Base-by-base conservation (phyloP, 2,329 filamentous ascomycete species). In the Scorias spongiosa region DNA sequence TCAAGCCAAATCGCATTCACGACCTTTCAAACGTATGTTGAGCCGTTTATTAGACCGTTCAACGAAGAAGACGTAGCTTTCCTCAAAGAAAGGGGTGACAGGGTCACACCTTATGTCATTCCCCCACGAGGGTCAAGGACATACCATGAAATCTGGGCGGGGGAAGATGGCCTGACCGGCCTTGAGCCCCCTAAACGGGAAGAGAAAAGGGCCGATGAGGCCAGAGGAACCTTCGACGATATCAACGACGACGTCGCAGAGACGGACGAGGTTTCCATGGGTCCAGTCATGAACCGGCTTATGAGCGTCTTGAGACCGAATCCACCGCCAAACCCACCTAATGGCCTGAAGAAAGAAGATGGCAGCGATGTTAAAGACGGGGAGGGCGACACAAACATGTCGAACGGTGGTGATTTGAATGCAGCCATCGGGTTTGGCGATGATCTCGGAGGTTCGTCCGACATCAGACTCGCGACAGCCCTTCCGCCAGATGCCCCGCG, bases 1-100 rank as follows among this genome's bases (percentile, higher is more conserved):
- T 80, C 81, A 15, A 93, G 89, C 55, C 91, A 98, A 67, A 91
- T 96, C 61, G 88, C 84, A 60, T 91, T 91, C 51, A 82, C 78
- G 45, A 94, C 89, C 1, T 98, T 98, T 63, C 81, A 83, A n/a
- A 80, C 83, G 5, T 94, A 91, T 58, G 75, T 93, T 44, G 91
- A 98, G 50, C 85, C 88, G 0, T 96, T 84, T 65, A 91, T 95
- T 51, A 78, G 89, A 5, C 79, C 83, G 0, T 82, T 93, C 53
- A 84, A 81, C 0, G 91, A 98, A 58, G 91, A 98, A 59, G 91
- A 98, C 58, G 75, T 95, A 39, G 86, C 85, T 1, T 98, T 95
- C 59, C 65, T 98, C 32, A 80, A 88, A 55, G 91, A 98, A 64
- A 49, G 74, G 55, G 86, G 88, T 45, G 88, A 98, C 61, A 78